A percentile compares a stretch with the other conserved stretches of the same genome.
Conservation (phyloP, 2,329 filamentous ascomycete genomes). For the Aspergillus luchuensis region DNA sequence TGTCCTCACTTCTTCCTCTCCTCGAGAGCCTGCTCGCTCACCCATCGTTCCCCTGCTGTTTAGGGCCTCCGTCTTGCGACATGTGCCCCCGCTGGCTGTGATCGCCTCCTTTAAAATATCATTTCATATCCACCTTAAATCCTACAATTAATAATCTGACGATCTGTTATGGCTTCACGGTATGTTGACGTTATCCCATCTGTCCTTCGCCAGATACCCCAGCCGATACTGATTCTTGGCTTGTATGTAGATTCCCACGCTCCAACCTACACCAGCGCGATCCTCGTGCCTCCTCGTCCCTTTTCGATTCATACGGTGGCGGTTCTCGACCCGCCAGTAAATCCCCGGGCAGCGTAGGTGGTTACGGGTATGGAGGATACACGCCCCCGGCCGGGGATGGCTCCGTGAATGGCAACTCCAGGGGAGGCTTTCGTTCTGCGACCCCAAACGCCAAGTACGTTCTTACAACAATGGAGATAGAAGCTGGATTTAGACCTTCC, state of each 20-base stretch:
- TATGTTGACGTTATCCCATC: slow-evolving; percentile 20
- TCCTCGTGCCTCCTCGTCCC: slow-evolving; percentile 69
- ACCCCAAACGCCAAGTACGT: slow-evolving; percentile 70
- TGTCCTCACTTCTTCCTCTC: not conserved
- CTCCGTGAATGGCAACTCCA: slow-evolving; percentile 28
- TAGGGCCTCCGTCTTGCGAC: not conserved
- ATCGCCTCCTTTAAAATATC: not conserved
- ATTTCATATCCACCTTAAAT: not conserved
- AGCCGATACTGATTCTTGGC: not conserved
- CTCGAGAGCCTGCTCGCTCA: not conserved
- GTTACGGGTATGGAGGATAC: slow-evolving; percentile 48
- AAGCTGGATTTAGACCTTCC: not conserved
- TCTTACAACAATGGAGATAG: not conserved
- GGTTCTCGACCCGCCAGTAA: slow-evolving; percentile 47
- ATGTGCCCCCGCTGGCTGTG: not conserved
- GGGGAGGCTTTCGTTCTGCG: slow-evolving; percentile 56
- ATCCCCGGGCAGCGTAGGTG: slow-evolving; percentile 53
- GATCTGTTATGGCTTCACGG: slow-evolving; percentile 39
- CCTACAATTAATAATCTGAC: slow-evolving; percentile 10
- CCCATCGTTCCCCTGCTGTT: not conserved
- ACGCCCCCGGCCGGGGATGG: slow-evolving; percentile 28
- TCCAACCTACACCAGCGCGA: slow-evolving; percentile 68
- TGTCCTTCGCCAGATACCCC: not conserved
- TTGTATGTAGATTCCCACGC: slow-evolving; percentile 60
- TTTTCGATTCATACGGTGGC: slow-evolving; percentile 74